Base-by-base conservation (phyloP, 2,329 filamentous ascomycete genomes). In the Claviceps pazoutovae region DNA sequence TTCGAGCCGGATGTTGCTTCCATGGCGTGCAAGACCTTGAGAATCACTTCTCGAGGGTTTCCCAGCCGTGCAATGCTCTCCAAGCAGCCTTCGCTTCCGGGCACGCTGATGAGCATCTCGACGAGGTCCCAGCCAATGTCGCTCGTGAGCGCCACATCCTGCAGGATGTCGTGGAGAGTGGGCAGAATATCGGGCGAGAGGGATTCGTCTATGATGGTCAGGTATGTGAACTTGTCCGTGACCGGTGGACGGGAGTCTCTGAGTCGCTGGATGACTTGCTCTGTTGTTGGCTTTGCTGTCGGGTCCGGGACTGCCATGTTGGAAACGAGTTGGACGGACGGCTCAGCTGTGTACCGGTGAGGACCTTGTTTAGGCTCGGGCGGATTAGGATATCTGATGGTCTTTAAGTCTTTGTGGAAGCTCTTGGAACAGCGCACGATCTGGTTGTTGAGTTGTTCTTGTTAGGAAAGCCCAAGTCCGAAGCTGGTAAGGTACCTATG, bases 51-150 rank as follows among this genome's bases (percentile, higher is more conserved):
- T 49, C 86, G 74, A 1, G 87, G 87, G 62, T 91, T 93, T 49
- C 86, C 87, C 41, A 88, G 73, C 23, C 82, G 78, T 36, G 86
- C 86, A 50, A 91, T 82, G 34, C 83, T 85, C 62, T 84, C 78
- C 16, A 91, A 72, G 62, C 86, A 89, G 46, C 74, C 67, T 58
- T 85, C 81, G n/a, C 82, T 83, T 13, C 76, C 80, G 1, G 84
- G 74, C 5, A 88, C 68, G 38, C 79, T 74, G 23, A 89, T 73
- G 4, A 93, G 75, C 61, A 88, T 79, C 62, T 86, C 83, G 21
- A 93, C 83, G 49, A 91, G 70, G 64, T 93, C 87, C 87, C 87
- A 93, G 48, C 87, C 87, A 59, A 91, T 89, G 52, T 88, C 84
- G 54, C 78, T 78, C 2, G 85, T 87, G 52, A 90, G 71, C 53